Percentiles rank a stretch among this genome's conserved stretches.
Evolutionary conservation across 768 basidiomycete genomes (phyloP).

Genomic region (Kwoniella botswanensis): DNA sequence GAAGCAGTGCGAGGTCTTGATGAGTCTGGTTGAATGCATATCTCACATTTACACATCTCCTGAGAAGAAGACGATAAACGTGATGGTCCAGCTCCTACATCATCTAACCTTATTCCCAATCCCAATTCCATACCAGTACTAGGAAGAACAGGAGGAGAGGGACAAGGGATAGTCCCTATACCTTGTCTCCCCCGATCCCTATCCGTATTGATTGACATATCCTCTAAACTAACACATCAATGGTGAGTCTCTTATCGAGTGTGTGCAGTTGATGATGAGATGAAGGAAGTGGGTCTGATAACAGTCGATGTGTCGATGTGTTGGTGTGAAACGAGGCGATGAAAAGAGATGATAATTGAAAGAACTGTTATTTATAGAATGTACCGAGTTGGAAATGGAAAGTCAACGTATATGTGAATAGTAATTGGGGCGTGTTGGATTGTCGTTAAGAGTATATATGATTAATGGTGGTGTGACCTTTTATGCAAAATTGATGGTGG

Average conservation of each 20-base stretch:
- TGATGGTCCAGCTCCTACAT: conserved; percentile 14
- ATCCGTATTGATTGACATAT: conserved; percentile 12
- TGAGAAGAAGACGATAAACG: neutral
- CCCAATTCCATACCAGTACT: neutral
- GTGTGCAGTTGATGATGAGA: neutral
- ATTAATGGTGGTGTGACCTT: too few species aligned
- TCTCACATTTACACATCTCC: conserved; percentile 9
- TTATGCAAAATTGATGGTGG: too few species aligned
- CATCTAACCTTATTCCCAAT: conserved; percentile 7
- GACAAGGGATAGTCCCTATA: conserved; percentile 4
- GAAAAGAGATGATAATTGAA: too few species aligned
- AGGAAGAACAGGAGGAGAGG: too few species aligned
- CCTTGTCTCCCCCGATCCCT: conserved; percentile 24
- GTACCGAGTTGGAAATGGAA: too few species aligned
- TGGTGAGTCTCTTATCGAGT: neutral
- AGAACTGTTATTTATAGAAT: too few species aligned
- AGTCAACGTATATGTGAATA: too few species aligned
- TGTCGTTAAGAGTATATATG: too few species aligned
- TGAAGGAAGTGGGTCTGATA: neutral
- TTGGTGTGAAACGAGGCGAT: too few species aligned
- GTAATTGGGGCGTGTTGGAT: too few species aligned
- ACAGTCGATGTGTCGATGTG: too few species aligned
- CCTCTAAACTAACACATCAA: neutral
- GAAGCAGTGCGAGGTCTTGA: neutral
- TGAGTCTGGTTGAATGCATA: conserved; percentile 9